Conservation (phyloP, 306 rosid genomes). For the Dalbergia oliveri region DNA sequence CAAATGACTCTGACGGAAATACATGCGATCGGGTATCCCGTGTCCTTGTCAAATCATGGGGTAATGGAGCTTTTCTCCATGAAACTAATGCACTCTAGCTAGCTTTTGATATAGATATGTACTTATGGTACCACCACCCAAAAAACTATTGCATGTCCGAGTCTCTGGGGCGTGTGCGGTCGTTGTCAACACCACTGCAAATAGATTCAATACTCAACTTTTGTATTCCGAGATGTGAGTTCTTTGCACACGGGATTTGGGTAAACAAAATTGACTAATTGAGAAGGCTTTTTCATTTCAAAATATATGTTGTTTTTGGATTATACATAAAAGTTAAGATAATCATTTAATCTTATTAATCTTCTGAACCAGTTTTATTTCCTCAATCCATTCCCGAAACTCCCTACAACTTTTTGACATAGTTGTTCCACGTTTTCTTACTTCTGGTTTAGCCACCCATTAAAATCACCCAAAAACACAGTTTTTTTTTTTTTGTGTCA, state of each 20-base stretch:
- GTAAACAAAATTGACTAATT: conserved; percentile 24
- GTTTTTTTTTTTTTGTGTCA: too few species aligned
- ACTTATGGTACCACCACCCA: conserved; percentile 25
- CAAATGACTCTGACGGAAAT: not conserved
- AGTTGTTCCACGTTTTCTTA: too few species aligned
- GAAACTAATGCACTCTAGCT: conserved; percentile 16
- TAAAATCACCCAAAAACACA: too few species aligned
- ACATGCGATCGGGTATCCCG: conserved; percentile 29
- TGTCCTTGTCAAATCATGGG: conserved; percentile 35
- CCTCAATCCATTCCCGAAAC: too few species aligned
- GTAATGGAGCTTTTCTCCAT: conserved; percentile 1
- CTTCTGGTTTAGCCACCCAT: too few species aligned
- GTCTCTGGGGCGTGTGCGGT: not conserved
- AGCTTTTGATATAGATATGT: conserved; percentile 13
- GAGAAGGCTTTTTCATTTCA: too few species aligned
- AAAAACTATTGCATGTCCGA: conserved; percentile 8
- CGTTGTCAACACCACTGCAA: conserved; percentile 19
- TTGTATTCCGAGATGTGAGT: not conserved
- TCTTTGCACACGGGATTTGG: not conserved
- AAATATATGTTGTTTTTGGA: too few species aligned
- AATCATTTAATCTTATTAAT: too few species aligned
- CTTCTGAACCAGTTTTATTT: too few species aligned
- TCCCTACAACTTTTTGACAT: too few species aligned
- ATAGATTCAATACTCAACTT: not conserved
- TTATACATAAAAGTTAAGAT: too few species aligned